A percentile compares a stretch with the other conserved stretches of the same genome.
Conservation (phyloP, 257 asterid genomes). For the Plantago ovata region DNA sequence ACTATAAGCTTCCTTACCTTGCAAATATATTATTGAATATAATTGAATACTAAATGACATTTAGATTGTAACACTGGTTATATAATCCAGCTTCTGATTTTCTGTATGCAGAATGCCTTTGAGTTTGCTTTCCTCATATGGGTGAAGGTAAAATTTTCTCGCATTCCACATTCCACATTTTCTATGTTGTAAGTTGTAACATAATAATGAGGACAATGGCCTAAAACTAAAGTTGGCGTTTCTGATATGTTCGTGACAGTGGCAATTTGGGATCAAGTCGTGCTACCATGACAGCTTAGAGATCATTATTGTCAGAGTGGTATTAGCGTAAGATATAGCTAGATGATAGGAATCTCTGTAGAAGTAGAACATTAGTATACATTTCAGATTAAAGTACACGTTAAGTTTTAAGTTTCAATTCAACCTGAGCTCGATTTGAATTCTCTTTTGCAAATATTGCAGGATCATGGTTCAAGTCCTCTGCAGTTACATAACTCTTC, state of each 20-base stretch:
- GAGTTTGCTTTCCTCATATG: slow-evolving; percentile 68
- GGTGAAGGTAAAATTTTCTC: slow-evolving; percentile 51
- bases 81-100: slow-evolving; percentile 2
- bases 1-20: background rate
- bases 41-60: background rate
- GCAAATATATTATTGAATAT: background rate
- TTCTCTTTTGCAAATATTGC: background rate
- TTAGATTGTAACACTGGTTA: background rate
- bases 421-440: background rate
- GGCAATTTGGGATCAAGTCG: slow-evolving; percentile 62
- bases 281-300: slow-evolving; percentile 54
- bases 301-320: slow-evolving; percentile 50
- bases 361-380: background rate
- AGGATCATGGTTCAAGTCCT: slow-evolving; percentile 70
- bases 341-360: background rate
- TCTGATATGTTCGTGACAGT: slow-evolving; percentile 28
- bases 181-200: background rate
- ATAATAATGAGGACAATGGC: background rate
- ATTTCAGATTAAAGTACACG: background rate
- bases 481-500: slow-evolving; percentile 82
- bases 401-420: background rate
- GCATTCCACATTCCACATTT: background rate
- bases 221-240: background rate
- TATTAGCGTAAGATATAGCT: slow-evolving; percentile 76
- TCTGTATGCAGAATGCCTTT: slow-evolving; percentile 53